Conservation (phyloP, 345 rosid genomes). For the Salix purpurea region DNA sequence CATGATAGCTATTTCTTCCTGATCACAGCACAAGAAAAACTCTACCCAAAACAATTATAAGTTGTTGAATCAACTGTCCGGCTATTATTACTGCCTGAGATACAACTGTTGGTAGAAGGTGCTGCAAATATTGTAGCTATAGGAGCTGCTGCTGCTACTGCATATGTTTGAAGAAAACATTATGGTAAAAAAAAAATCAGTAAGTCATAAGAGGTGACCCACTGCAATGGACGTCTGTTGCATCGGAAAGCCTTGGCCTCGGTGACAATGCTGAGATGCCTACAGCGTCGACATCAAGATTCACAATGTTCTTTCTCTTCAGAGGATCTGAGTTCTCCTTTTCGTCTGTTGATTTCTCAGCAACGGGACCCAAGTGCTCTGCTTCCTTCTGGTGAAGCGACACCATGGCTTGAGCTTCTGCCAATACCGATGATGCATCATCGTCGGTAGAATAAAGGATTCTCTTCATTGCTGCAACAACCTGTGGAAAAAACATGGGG, state of each 20-base stretch:
- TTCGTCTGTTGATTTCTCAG: constrained; percentile 63
- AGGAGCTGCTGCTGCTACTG: neutral
- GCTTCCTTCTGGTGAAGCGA: constrained; percentile 36
- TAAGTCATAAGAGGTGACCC: constrained; percentile 86
- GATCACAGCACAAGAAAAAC: neutral
- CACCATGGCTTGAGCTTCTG: constrained; percentile 71
- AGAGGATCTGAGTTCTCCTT: constrained; percentile 52
- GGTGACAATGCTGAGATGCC: constrained; percentile 69
- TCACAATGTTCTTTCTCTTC: constrained; percentile 72
- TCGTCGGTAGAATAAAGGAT: constrained; percentile 78
- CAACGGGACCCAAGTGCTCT: constrained; percentile 60
- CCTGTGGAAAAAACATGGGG: constrained; percentile 32
- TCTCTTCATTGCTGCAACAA: constrained; percentile 72
- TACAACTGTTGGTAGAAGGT: constrained; percentile 2
- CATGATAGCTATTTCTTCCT: neutral
- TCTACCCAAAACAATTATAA: neutral
- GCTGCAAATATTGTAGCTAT: neutral
- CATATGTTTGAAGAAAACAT: neutral
- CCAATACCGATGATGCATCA: constrained; percentile 54
- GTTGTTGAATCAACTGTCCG: neutral
- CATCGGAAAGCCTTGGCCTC: constrained; percentile 76
- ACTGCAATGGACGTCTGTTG: constrained; percentile 85
- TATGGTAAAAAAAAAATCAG: constrained; percentile 33
- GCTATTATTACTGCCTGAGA: constrained; percentile 1
- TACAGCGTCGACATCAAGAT: constrained; percentile 68